Conservation (phyloP, 2,329 filamentous ascomycete genomes). For the Triangularia setosa region DNA sequence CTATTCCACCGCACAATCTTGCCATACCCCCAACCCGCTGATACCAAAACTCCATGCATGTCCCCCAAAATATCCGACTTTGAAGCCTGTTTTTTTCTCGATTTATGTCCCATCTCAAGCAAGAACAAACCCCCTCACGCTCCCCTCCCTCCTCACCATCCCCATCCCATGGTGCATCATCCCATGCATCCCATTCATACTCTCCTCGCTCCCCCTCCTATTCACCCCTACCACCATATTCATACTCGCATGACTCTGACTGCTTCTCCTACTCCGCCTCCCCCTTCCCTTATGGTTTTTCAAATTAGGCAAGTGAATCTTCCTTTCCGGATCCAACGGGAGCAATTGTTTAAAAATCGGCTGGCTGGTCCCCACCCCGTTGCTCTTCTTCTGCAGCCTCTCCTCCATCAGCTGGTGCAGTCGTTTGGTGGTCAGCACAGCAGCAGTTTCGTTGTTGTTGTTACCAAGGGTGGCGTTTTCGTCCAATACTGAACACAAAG, state of each 20-base stretch:
- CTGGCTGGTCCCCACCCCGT: constrained; percentile 21
- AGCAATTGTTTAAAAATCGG: constrained; percentile 30
- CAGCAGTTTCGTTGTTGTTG: not conserved
- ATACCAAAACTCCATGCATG: not conserved
- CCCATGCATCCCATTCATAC: not conserved
- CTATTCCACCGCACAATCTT: not conserved
- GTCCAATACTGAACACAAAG: constrained; percentile 26
- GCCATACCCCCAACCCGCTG: not conserved
- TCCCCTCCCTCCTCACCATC: not conserved
- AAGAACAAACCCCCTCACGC: not conserved
- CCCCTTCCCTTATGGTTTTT: not conserved
- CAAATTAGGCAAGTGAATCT: constrained; percentile 27
- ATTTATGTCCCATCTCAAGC: not conserved
- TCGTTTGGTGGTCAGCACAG: constrained; percentile 24
- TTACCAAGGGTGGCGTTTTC: constrained; percentile 11
- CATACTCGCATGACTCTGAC: not conserved
- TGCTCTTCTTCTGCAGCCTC: constrained; percentile 21
- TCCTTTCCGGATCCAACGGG: constrained; percentile 27
- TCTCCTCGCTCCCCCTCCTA: constrained; percentile 8
- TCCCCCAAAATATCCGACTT: no score
- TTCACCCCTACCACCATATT: not conserved
- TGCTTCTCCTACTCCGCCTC: constrained; percentile 7
- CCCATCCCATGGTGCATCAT: not conserved
- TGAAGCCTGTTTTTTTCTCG: not conserved
- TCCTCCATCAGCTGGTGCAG: constrained; percentile 29